Evolutionary conservation across 192 early-diverging fungal species (phyloP).

Genomic region (Linnemannia exigua): DNA sequence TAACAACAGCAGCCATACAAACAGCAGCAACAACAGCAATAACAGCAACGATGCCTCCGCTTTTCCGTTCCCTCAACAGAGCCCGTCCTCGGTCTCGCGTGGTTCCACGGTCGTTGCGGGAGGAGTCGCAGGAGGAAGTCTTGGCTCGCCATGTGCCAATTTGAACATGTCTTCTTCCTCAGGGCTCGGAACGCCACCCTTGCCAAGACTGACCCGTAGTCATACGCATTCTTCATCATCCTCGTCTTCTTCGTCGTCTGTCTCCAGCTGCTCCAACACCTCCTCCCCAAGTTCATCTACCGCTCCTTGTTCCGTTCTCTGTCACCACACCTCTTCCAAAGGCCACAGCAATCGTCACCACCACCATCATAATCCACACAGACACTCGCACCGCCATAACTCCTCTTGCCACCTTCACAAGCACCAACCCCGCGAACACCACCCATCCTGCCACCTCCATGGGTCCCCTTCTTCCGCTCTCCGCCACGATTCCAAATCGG

Average conservation of each 20-base stretch:
- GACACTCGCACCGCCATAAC: constrained; percentile 14
- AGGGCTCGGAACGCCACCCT: constrained; percentile 9
- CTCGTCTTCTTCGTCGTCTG: constrained; percentile 17
- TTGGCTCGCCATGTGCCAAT: constrained; percentile 41
- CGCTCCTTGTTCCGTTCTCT: constrained; percentile 26
- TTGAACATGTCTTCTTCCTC: constrained; percentile 9
- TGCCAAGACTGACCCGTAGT: constrained; percentile 37
- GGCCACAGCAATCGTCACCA: constrained; percentile 10
- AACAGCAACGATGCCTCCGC: not conserved
- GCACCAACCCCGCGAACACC: constrained; percentile 29
- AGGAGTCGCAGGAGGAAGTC: constrained; percentile 1
- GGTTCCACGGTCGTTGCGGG: constrained; percentile 26
- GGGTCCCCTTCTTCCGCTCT: not conserved
- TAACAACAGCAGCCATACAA: constrained; percentile 7
- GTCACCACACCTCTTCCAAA: constrained; percentile 12
- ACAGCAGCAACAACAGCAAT: constrained; percentile 23
- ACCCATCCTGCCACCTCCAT: constrained; percentile 28
- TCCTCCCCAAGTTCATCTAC: constrained; percentile 44
- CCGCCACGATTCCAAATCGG: constrained; percentile 20
- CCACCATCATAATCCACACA: constrained; percentile 8
- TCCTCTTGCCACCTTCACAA: constrained; percentile 10
- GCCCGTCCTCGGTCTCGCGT: constrained; percentile 20
- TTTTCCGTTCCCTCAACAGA: constrained; percentile 6
- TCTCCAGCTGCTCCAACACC: constrained; percentile 38
- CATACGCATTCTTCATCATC: constrained; percentile 26